Base-by-base conservation (phyloP, 306 rosid genomes). In the Cucurbita pepo region DNA sequence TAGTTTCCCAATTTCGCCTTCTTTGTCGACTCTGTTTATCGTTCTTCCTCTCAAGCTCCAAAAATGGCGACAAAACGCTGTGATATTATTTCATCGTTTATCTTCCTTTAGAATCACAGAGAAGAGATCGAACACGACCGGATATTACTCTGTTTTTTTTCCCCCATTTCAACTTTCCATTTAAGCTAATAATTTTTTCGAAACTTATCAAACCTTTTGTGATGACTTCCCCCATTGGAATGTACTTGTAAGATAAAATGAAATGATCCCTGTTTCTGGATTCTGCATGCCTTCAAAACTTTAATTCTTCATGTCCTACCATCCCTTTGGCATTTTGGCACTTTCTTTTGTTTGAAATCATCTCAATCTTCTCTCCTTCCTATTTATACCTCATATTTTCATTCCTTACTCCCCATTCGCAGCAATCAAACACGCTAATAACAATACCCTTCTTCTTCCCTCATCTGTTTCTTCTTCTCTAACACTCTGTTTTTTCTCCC, bases 321-420 rank as follows among this genome's bases (percentile, higher is more conserved):
- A n/a, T 38, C 79, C 81, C 65, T 38, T 56, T 77, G 80, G 56
- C 73, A 53, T 30, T 30, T 69, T 41, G 14, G 16, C 48, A 52
- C 3, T 70, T 77, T 65, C 22, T 69, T 15, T 8, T 2, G 15
- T 30, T 69, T 44, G 11, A 65, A 0, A 5, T 64, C 2, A 41
- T 65, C 72, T 56, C 21, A 69, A 10, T 77, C 71, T 52, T 41
- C 78, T 63, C 21, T 13, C 13, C 10, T 60, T 61, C 34, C 71
- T 62, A 62, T 36, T 5, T 43, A 59, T 8, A 12, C 40, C 5
- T 37, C 22, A 16, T 48, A 56, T 44, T 38, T 55, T 25, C 41
- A 3, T 79, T 76, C 66, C 16, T 13, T 66, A 47, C 10, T 38
- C 45, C 16, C 37, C 73, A 43, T 6, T 41, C 58, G 10, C 51